Base-by-base conservation (phyloP, 495 filamentous ascomycete species). In the Hypoxylon subgilvum region DNA sequence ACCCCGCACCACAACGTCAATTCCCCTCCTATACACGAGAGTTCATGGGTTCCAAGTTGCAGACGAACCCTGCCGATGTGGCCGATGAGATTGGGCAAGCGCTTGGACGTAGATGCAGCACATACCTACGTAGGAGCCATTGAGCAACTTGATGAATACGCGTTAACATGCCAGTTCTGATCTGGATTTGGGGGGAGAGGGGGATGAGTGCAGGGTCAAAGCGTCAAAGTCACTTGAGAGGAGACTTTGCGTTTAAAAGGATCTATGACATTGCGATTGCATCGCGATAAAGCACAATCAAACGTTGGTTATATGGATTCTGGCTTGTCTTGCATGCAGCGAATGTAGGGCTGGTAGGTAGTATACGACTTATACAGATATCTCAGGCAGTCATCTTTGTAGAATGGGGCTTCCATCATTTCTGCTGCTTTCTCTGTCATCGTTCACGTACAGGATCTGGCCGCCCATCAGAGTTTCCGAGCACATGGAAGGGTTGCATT, bases 401-500 rank as follows among this genome's bases (percentile, higher is more conserved):
- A n/a, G n/a, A n/a, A n/a, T n/a, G n/a, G n/a, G n/a, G n/a, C n/a
- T n/a, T n/a, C n/a, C n/a, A n/a, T n/a, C n/a, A n/a, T n/a, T n/a
- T n/a, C n/a, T n/a, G n/a, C n/a, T n/a, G n/a, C n/a, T n/a, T n/a
- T n/a, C n/a, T n/a, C n/a, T n/a, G n/a, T n/a, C 23, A 27, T 27
- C 23, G 8, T 27, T 3, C 8, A 27, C 8, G 34, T 34, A 13
- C 34, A 22, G 9, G 40, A 16, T 32, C 25, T 52, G 40, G 14
- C 19, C 19, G 8, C 58, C 4, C 7, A 45, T 10, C 3, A 13
- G 31, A 34, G 18, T 51, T 55, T 35, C 45, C 19, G 9, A 36
- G 41, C 59, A 62, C 40, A 62, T 56, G 52, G 59, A 23, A 56
- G 52, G 59, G 52, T 52, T 62, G 25, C 52, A 56, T 23, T 38